Evolutionary conservation across 2,329 filamentous ascomycete genomes (phyloP), one percentile per base, ranked within the genome.

Genomic region (Ophiostoma quercus): DNA sequence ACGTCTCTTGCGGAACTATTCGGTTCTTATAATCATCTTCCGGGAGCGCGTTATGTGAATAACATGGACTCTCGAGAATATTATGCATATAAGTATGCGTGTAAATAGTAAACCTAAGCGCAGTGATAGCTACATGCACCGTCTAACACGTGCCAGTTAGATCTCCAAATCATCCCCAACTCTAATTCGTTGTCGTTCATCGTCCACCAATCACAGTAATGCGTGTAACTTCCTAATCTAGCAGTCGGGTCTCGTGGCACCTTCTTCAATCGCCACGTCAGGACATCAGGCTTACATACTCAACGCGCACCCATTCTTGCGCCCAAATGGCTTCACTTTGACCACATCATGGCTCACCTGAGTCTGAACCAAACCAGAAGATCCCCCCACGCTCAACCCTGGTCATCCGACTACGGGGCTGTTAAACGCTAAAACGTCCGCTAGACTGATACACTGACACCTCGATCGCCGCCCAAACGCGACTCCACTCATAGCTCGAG

Each of bases 191-290:
- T n/a, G 43, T n/a, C 39, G n/a, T 19, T n/a, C 51, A n/a, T 9
- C n/a, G 19, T 25, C 22, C 4, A 29, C 51, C 51, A 57, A 57
- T 57, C n/a, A 25, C 51, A 25, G n/a, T 11, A 3, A 14, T 54
- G 51, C n/a, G 7, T 57, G 9, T 4, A 29, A 57, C 51, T 57
- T 25, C 51, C 22, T 14, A 9, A 57, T 29, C 5, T 57, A 22
- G 51, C 12, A 57, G 8, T 57, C 51, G 51, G 51, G 51, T 57
- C 51, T 57, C 51, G 57, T 62, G 57, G 25, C 57, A 62, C 12
- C 57, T 62, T 62, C 57, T 25, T 62, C 51, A 57, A 57, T 32
- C 32, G 57, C 57, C 57, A 62, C 57, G 57, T 62, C 57, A 32
- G 34, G 25, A 19, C 25, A 62, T 62, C 57, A 25, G 57, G 57